Percentiles rank a stretch among this genome's conserved stretches.
Conservation (phyloP, 2,329 filamentous ascomycete genomes). For the Fusarium brachygibbosum region DNA sequence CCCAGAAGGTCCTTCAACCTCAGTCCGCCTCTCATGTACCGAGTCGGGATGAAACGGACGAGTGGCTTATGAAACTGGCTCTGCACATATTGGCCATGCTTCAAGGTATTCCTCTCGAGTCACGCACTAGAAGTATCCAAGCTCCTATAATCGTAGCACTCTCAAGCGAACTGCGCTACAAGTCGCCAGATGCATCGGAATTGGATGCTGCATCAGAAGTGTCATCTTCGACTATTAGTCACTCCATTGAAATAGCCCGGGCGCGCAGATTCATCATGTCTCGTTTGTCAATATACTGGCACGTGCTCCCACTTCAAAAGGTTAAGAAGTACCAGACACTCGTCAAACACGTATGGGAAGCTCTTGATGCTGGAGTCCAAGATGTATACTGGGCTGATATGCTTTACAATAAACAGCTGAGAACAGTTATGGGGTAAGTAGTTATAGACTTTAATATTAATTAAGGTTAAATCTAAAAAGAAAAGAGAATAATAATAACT, state of each 20-base stretch:
- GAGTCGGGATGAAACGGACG: neutral
- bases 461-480: no score
- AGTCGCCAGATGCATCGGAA: neutral
- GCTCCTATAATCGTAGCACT: constrained; percentile 8
- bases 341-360: constrained; percentile 4
- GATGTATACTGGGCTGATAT: constrained; percentile 9
- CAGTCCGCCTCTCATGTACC: neutral
- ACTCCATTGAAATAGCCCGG: neutral
- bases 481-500: no score
- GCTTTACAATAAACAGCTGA: neutral
- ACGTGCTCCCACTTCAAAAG: neutral
- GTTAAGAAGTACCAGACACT: constrained; percentile 5
- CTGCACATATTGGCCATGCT: constrained; percentile 1
- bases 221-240: neutral
- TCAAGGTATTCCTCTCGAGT: constrained; percentile 7
- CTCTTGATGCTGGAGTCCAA: constrained; percentile 1
- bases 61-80: constrained; percentile 7
- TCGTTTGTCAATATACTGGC: constrained; percentile 7
- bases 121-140: constrained; percentile 7
- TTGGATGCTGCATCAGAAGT: neutral
- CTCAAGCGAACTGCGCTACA: constrained; percentile 6
- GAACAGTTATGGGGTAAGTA: neutral
- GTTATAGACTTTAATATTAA: no score
- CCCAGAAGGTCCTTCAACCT: neutral
- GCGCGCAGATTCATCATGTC: constrained; percentile 6